Evolutionary conservation across 2,329 filamentous ascomycete genomes (phyloP), one percentile per base, ranked within the genome.

Genomic region (Trichoderma sp.): DNA sequence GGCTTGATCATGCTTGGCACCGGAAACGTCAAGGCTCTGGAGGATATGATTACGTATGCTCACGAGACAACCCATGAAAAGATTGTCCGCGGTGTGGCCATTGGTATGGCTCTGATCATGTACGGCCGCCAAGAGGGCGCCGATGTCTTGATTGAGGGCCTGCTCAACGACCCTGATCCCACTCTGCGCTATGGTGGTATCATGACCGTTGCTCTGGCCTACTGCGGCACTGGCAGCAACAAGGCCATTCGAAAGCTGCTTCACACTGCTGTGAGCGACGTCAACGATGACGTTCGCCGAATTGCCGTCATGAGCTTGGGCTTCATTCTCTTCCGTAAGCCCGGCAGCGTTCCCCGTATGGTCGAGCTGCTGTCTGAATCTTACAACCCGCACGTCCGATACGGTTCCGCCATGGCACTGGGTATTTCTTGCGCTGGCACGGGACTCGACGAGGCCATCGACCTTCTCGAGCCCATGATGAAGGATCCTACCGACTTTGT

Each of bases 401-500:
- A 99, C 76, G 96, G 96, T 77, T 97, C 96, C 24, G 96, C 96
- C 65, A 97, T 99, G 94, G 96, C 96, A 55, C 88, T 99, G 14
- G 96, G 96, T 81, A 99, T 99, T 76, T 97, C 96, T 31, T 99
- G 96, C 76, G 96, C 96, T 31, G 96, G 96, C 59, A 99, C 96
- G 64, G 96, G 96, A 16, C 86, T 98, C 35, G 94, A 97, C 72
- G 96, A 99, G 82, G 96, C 96, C 27, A 96, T 98, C 71, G 96
- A 99, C 76, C 86, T 99, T 21, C 87, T 99, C 5, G 96, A 99
- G 83, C 96, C 96, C 21, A 99, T 99, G 96, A 94, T 97, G 85
- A 99, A 98, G 85, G 96, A 99, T 75, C 96, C 96, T 8, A 97
- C 94, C 70, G 96, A 99, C 83, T 99, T 99, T 79, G 96, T 99